Evolutionary conservation across 768 basidiomycete species (phyloP).

Genomic region (Mycena galopus): DNA sequence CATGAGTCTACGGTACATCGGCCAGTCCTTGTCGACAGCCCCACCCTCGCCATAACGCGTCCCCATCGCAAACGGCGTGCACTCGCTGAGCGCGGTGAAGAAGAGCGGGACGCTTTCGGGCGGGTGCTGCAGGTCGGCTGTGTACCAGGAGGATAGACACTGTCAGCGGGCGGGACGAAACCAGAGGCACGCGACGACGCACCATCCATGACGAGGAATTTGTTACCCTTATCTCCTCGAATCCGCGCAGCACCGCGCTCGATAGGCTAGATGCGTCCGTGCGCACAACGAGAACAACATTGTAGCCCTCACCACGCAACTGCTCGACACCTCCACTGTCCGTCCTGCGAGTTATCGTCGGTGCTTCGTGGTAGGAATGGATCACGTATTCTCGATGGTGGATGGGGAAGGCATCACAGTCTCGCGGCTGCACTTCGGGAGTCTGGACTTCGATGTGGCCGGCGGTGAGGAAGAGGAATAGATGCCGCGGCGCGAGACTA

Average conservation of each 20-base stretch:
- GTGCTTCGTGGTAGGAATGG: too few species aligned
- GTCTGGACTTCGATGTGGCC: neutral
- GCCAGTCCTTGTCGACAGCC: constrained; percentile 24
- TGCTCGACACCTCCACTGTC: neutral
- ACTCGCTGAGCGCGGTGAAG: neutral
- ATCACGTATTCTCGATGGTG: neutral
- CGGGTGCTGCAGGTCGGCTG: constrained; percentile 17
- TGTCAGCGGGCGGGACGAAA: neutral
- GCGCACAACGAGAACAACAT: too few species aligned
- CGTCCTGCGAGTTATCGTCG: neutral
- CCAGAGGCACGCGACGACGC: neutral
- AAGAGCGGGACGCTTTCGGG: constrained; percentile 9
- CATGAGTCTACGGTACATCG: constrained; percentile 15
- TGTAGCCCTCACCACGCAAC: too few species aligned
- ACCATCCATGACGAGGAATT: neutral
- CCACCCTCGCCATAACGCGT: constrained; percentile 23
- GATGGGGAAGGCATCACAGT: neutral
- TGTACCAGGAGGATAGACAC: too few species aligned
- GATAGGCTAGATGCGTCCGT: too few species aligned
- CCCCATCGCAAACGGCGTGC: constrained; percentile 18
- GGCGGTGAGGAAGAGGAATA: neutral
- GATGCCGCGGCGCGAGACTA: neutral
- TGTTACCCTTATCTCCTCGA: too few species aligned
- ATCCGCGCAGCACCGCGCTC: too few species aligned
- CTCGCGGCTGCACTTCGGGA: neutral